Evolutionary conservation across 2,329 filamentous ascomycete genomes (phyloP).

Genomic region (Cladophialophora chaetospira): DNA sequence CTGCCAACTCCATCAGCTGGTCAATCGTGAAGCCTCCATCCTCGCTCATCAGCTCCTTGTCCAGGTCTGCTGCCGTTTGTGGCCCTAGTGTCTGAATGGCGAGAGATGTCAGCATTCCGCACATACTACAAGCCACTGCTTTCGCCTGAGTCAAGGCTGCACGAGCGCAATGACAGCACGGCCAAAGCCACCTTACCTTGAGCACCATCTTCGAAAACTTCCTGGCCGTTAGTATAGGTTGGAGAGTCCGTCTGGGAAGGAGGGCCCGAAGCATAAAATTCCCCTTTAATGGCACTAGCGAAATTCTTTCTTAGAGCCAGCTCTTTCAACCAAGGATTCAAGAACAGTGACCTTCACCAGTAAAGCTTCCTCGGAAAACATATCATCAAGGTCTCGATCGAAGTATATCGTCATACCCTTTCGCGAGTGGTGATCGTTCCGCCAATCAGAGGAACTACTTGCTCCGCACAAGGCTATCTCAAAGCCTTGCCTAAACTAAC

Average conservation of each 20-base stretch:
- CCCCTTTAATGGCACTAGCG: too few relatives aligned
- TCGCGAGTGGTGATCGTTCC: background rate
- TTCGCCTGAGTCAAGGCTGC: too few relatives aligned
- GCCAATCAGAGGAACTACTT: slow-evolving; percentile 24
- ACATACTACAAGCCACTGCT: too few relatives aligned
- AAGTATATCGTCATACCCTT: slow-evolving; percentile 19
- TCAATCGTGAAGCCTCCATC: slow-evolving; percentile 86
- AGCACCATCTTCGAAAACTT: slow-evolving; percentile 43
- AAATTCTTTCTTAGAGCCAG: too few relatives aligned
- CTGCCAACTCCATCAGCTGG: slow-evolving; percentile 95
- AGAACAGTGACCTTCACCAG: too few relatives aligned
- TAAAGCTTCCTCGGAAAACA: too few relatives aligned
- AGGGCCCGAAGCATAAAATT: slow-evolving; percentile 21
- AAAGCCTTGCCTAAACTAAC: too few relatives aligned
- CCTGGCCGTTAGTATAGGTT: slow-evolving; percentile 14
- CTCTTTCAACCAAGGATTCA: too few relatives aligned
- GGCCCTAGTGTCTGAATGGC: slow-evolving; percentile 71
- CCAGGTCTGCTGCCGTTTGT: slow-evolving; percentile 83
- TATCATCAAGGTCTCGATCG: background rate
- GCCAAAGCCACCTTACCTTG: slow-evolving; percentile 38
- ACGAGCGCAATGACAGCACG: too few relatives aligned
- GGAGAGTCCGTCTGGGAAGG: slow-evolving; percentile 12
- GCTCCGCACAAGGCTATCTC: slow-evolving; percentile 17
- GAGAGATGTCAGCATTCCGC: background rate
- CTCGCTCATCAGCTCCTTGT: slow-evolving; percentile 89